A percentile compares a stretch with the other conserved stretches of the same genome.
phyloP scores from a whole-genome alignment of 2,329 filamentous ascomycete genomes.

The Rutstroemia sp. region DNA sequence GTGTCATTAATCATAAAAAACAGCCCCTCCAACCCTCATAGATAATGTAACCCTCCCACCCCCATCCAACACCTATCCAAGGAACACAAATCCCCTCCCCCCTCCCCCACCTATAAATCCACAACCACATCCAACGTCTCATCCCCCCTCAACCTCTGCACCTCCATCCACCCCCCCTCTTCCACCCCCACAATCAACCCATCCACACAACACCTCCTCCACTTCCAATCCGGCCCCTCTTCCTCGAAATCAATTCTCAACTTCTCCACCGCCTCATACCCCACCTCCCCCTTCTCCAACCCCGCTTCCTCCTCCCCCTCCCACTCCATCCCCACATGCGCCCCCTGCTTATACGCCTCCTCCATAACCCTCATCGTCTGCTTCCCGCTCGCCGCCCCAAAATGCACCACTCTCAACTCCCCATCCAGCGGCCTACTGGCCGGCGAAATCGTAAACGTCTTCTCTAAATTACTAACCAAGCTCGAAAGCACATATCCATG shows the following conservation, averaged over 20 bases:
- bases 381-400: conserved; percentile 57
- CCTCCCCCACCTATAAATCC: conserved; percentile 9
- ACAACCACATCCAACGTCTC: conserved; percentile 23
- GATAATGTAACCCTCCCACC: too few relatives aligned
- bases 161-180: conserved; percentile 60
- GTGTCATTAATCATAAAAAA: too few relatives aligned
- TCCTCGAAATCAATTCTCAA: conserved; percentile 63
- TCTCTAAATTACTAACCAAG: conserved; percentile 74
- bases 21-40: too few relatives aligned
- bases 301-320: neutral
- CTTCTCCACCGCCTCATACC: conserved; percentile 63
- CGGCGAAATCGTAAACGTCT: conserved; percentile 76
- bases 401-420: conserved; percentile 63
- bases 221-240: conserved; percentile 56
- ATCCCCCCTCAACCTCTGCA: conserved; percentile 41
- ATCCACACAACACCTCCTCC: conserved; percentile 87
- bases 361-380: conserved; percentile 73
- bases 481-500: conserved; percentile 75
- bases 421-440: conserved; percentile 62
- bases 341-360: conserved; percentile 50
- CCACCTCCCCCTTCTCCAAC: conserved; percentile 41
- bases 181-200: conserved; percentile 76
- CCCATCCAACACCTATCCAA: too few relatives aligned
- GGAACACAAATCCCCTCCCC: too few relatives aligned
- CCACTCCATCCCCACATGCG: conserved; percentile 41